Conservation (phyloP, 202 grass and related monocot species). For the Schoenoplectus triqueter region DNA sequence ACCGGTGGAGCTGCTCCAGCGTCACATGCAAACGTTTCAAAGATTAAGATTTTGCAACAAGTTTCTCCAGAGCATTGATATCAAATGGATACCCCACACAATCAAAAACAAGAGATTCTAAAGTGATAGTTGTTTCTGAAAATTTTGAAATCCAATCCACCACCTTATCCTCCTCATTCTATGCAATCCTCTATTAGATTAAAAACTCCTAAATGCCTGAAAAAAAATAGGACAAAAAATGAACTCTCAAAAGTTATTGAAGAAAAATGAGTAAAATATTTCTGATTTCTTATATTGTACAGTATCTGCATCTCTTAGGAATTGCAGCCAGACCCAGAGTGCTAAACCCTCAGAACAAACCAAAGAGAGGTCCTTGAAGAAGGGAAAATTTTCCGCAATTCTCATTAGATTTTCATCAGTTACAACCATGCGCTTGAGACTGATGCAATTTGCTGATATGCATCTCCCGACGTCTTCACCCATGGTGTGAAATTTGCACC, state of each 20-base stretch:
- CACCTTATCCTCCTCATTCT: conserved; percentile 35
- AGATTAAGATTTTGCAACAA: conserved; percentile 39
- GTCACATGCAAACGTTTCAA: conserved; percentile 35
- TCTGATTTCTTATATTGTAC: conserved; percentile 1
- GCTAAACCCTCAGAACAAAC: conserved; percentile 42
- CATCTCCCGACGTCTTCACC: conserved; percentile 25
- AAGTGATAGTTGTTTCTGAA: conserved; percentile 29
- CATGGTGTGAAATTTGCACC: conserved; percentile 44
- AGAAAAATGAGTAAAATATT: neutral
- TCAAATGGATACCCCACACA: conserved; percentile 35
- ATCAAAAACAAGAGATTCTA: conserved; percentile 44
- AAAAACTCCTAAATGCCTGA: conserved; percentile 39
- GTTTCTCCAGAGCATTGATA: conserved; percentile 44
- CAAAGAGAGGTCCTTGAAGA: conserved; percentile 43
- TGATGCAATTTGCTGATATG: conserved; percentile 33
- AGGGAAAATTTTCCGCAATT: conserved; percentile 39
- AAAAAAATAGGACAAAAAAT: conserved; percentile 1
- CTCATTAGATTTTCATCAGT: conserved; percentile 34
- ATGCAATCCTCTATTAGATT: conserved; percentile 48
- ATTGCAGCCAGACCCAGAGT: conserved; percentile 42
- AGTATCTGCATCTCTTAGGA: conserved; percentile 49
- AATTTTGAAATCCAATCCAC: conserved; percentile 54
- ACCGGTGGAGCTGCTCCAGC: conserved; percentile 38
- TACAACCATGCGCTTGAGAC: conserved; percentile 47
- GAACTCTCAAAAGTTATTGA: neutral